Conservation (phyloP, 306 rosid genomes). For the Trifolium repens region DNA sequence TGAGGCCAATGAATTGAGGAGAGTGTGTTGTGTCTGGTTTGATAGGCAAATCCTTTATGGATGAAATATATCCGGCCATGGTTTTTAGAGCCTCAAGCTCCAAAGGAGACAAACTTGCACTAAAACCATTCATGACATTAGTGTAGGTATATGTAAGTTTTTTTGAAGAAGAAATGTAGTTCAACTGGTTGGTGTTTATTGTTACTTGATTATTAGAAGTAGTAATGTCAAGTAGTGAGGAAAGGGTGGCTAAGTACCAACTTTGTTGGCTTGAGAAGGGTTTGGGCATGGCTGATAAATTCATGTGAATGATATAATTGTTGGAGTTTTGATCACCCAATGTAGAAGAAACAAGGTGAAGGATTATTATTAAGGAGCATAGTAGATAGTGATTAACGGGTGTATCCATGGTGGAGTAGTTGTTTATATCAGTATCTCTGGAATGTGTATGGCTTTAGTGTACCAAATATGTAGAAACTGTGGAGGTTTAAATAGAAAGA, state of each 20-base stretch:
- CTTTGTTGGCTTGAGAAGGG: slow-evolving; percentile 57
- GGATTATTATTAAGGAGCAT: slow-evolving; percentile 18
- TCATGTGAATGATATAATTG: slow-evolving; percentile 79
- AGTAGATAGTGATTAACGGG: background rate
- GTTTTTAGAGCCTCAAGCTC: slow-evolving; percentile 63
- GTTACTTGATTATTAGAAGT: slow-evolving; percentile 8
- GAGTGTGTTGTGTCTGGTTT: slow-evolving; percentile 77
- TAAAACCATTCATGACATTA: slow-evolving; percentile 71
- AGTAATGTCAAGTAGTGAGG: slow-evolving; percentile 38
- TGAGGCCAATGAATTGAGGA: slow-evolving; percentile 66
- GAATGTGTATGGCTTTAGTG: background rate
- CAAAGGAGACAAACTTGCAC: slow-evolving; percentile 62
- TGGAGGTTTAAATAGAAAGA: slow-evolving; percentile 1
- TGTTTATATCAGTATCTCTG: too few species aligned
- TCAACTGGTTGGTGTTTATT: background rate
- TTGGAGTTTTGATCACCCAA: slow-evolving; percentile 40
- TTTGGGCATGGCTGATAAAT: slow-evolving; percentile 73
- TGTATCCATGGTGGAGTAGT: slow-evolving; percentile 5
- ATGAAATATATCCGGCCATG: slow-evolving; percentile 61
- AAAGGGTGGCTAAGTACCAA: slow-evolving; percentile 67
- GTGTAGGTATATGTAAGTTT: slow-evolving; percentile 64
- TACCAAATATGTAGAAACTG: background rate
- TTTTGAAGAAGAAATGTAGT: slow-evolving; percentile 38
- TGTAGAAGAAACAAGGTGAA: slow-evolving; percentile 20
- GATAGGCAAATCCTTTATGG: slow-evolving; percentile 45